Evolutionary conservation across 257 asterid species (phyloP), one percentile per base, ranked within the genome.

Genomic region (Voacanga thouarsii): DNA sequence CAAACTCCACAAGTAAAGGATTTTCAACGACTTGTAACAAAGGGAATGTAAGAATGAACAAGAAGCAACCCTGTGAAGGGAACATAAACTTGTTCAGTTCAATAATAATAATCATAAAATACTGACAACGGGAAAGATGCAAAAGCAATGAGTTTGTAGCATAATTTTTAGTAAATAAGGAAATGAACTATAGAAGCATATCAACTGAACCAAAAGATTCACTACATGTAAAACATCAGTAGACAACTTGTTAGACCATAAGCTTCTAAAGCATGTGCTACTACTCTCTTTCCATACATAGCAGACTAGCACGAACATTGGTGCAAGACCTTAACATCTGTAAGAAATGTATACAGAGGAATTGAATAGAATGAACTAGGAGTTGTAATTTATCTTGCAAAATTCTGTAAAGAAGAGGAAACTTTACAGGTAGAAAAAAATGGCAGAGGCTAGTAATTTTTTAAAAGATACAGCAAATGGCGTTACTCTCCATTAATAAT

Each of bases 231-330:
- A 33, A 18, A 14, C 61, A 55, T 30, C 5, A 65, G 14, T 15
- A 16, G 24, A 37, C 71, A 16, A 7, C 49, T 39, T 66, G 24
- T 37, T 12, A 14, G 14, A 66, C 37, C 49, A 66, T 37, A 66
- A 66, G 7, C 49, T 66, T 66, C 77, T 89, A 82, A 82, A 47
- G 10, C 30, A 47, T 4, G 23, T 24, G 30, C 45, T 75, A 19
- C 6, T 9, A 12, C 45, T 63, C 33, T 56, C 67, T 26, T 61
- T 47, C 56, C 28, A 26, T 16, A 61, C 28, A 61, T 19, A 9
- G 47, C 45, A 64, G 44, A 45, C 33, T 60, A 23, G 53, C 41
- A 21, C 16, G 15, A 57, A 33, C 7, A 6, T 19, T 1, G 45
- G 28, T 26, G 7, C 61, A 73, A 71, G 18, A 26, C 16, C 23